phyloP scores from a whole-genome alignment of 768 basidiomycete genomes.

The Russula griseocarnosa region DNA sequence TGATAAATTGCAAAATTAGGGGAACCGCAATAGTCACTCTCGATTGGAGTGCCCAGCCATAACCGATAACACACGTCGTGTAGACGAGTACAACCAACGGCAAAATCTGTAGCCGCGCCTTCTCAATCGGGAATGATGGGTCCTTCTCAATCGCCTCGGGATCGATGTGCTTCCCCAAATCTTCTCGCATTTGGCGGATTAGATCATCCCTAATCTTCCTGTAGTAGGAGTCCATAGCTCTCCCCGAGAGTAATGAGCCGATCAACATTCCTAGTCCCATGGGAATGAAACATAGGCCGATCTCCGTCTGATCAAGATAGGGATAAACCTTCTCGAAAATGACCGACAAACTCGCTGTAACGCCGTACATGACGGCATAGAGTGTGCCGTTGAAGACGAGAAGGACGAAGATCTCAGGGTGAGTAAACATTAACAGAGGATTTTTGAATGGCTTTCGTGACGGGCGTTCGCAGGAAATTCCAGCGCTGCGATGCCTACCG shows the following conservation, averaged over 20 bases:
- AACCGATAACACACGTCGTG: conserved; percentile 44
- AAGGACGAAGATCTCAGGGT: conserved; percentile 54
- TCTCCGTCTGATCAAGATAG: conserved; percentile 53
- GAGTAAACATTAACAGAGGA: conserved; percentile 51
- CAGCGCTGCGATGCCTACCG: conserved; percentile 26
- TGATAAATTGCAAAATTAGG: conserved; percentile 44
- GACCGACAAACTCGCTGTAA: conserved; percentile 57
- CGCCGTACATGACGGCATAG: conserved; percentile 56
- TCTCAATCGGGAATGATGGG: conserved; percentile 56
- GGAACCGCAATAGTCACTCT: conserved; percentile 50
- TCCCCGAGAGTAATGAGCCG: conserved; percentile 57
- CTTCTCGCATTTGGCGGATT: conserved; percentile 22
- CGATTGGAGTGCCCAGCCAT: conserved; percentile 58
- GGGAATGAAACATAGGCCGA: conserved; percentile 76
- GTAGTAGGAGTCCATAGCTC: conserved; percentile 65
- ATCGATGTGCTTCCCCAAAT: conserved; percentile 30
- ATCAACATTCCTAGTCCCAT: conserved; percentile 68
- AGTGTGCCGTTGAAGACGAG: conserved; percentile 51
- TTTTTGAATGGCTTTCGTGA: conserved; percentile 44
- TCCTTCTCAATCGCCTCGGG: conserved; percentile 33
- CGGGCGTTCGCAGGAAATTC: conserved; percentile 15
- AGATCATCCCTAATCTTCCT: conserved; percentile 36
- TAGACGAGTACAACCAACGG: conserved; percentile 43
- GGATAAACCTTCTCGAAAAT: conserved; percentile 58
- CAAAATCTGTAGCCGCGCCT: conserved; percentile 48